A percentile compares a stretch with the other conserved stretches of the same genome.
phyloP scores from a whole-genome alignment of 108 stramenopile species.

The Pseudonitzschia multiseries region DNA sequence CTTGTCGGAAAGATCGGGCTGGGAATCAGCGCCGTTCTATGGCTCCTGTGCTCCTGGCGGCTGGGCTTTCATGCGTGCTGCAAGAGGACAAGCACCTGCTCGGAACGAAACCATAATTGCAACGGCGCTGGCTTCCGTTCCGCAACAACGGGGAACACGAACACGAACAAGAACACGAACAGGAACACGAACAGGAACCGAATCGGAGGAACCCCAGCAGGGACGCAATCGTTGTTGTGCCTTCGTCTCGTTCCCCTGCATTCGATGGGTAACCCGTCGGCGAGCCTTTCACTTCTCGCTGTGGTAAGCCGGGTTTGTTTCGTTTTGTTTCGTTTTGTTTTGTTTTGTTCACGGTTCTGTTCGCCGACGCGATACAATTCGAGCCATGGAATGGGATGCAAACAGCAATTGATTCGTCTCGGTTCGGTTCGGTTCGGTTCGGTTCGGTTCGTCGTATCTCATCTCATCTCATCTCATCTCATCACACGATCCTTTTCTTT shows the following conservation, averaged over 20 bases:
- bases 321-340: no score
- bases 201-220: no score
- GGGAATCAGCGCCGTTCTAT: conserved; percentile 18
- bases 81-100: background rate
- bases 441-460: no score
- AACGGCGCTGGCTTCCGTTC: no score
- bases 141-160: background rate
- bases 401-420: no score
- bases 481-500: no score
- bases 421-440: background rate
- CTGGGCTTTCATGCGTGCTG: conserved; percentile 25
- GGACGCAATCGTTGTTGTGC: no score
- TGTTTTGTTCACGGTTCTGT: no score
- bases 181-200: background rate
- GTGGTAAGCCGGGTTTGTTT: background rate
- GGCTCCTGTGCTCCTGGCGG: conserved; percentile 31
- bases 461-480: no score
- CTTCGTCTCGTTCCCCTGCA: background rate
- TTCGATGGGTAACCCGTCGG: conserved; percentile 29
- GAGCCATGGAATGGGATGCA: background rate
- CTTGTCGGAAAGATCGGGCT: conserved; percentile 24
- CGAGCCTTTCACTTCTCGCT: conserved; percentile 24
- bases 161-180: background rate
- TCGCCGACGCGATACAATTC: background rate
- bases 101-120: no score